Base-by-base conservation (phyloP, 106 monocot species). In the Platanthera guangdongensis region DNA sequence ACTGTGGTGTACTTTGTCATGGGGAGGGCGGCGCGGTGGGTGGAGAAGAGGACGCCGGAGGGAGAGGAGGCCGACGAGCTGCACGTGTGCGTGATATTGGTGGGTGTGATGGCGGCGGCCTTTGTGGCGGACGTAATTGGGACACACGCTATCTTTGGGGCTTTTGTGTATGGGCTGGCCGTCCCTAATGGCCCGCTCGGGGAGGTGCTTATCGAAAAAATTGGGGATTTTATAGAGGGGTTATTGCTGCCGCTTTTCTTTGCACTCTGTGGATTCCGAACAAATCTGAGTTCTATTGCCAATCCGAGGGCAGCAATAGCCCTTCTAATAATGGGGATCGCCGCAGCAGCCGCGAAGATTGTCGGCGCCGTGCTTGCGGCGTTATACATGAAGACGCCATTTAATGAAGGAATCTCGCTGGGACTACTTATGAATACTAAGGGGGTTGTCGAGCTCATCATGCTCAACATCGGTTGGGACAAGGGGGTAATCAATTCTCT, bases 401-500 rank as follows among this genome's bases (percentile, higher is more conserved):
- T 77, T 6, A 67, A 74, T 5, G 87, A 87, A 4, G 90, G 87
- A 0, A 21, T 87, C 9, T 68, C 87, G 0, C 78, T 87, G 8
- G 85, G 87, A 39, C 28, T 90, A 11, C 74, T 90, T 18, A 75
- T 90, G 81, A 90, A 81, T 78, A 79, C 90, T 8, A 90, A 87
- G 47, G 90, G 90, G 18, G 32, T 85, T 52, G 46, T 90, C 45
- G 90, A 90, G 76, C 75, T 90, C n/a, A 75, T 87, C 71, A 57
- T 87, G 16, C 90, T 90, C 55, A 80, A 85, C 75, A 83, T 90
- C 28, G 90, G 79, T 5, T 67, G 75, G 9, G 87, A 87, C 48
- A 87, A 87, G 47, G 21, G 64, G 74, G 84, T 85, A 70, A 1
- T 18, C 9, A 48, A 30, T 2, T 13, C 8, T 53, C 13, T 53